These are phyloP conservation scores for Monilinia fructicola DNA, from an alignment of 2,329 filamentous ascomycete genomes.

Conservation along the genomic window DNA sequence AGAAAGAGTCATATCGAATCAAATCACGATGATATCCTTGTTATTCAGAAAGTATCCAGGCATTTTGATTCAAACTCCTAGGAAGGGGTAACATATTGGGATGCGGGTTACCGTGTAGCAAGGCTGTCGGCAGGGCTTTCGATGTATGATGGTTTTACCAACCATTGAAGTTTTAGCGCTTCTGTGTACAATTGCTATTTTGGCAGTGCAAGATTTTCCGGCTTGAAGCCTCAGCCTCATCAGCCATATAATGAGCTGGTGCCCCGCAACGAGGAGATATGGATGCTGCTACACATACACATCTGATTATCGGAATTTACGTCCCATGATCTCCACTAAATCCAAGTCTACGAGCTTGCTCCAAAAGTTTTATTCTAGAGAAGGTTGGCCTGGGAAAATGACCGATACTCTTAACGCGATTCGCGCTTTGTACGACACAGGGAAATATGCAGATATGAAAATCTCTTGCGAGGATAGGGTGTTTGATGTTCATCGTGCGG, in stretches of 20 bases:
- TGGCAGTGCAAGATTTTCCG: not conserved
- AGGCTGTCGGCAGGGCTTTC: not conserved
- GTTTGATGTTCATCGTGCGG: conserved; percentile 29
- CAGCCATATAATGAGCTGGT: not conserved
- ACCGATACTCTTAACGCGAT: conserved; percentile 6
- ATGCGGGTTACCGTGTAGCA: not conserved
- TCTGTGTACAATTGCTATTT: not conserved
- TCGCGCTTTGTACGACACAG: conserved; percentile 18
- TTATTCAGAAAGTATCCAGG: not conserved
- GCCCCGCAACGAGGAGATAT: not conserved
- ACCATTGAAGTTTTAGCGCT: not conserved
- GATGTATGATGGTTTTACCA: not conserved
- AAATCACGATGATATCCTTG: not conserved
- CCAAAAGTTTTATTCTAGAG: not conserved
- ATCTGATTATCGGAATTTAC: not conserved
- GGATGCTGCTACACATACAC: not conserved
- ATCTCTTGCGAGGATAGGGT: conserved; percentile 27
- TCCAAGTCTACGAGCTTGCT: not conserved
- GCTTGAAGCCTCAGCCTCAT: not conserved
- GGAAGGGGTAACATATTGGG: not conserved
- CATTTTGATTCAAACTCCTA: not conserved
- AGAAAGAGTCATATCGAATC: not conserved
- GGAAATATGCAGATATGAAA: conserved; percentile 30
- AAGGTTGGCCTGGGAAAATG: not conserved
- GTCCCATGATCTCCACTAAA: not conserved